A percentile compares a stretch with the other conserved stretches of the same genome.
phyloP scores from a whole-genome alignment of 495 filamentous ascomycete genomes.

The Echria macrotheca region DNA sequence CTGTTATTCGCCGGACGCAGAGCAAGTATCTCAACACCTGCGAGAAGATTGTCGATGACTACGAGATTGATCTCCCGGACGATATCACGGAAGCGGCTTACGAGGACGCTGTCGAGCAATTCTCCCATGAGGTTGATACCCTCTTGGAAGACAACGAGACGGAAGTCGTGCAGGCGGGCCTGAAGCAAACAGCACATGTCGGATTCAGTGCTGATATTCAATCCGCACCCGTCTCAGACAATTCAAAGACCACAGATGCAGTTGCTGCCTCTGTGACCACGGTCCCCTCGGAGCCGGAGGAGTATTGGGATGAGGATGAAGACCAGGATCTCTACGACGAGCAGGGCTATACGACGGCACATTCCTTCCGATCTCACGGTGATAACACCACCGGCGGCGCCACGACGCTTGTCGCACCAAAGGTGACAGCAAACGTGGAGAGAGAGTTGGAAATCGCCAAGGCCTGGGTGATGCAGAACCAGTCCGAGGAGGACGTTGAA shows the following conservation, averaged over 20 bases:
- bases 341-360: conserved; percentile 72
- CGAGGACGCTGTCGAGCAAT: conserved; percentile 39
- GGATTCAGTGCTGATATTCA: conserved; percentile 2
- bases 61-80: conserved; percentile 24
- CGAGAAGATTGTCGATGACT: conserved; percentile 22
- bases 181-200: conserved; percentile 4
- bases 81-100: conserved; percentile 35
- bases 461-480: conserved; percentile 56
- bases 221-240: background rate
- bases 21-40: conserved; percentile 23
- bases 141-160: conserved; percentile 4
- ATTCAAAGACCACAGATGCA: conserved; percentile 10
- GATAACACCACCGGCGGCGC: conserved; percentile 74
- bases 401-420: conserved; percentile 67
- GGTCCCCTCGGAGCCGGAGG: conserved; percentile 53
- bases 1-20: conserved; percentile 26
- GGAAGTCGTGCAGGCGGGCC: conserved; percentile 1
- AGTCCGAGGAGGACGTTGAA: conserved; percentile 55
- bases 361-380: conserved; percentile 64
- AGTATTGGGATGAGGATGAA: conserved; percentile 73
- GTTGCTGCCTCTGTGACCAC: conserved; percentile 15
- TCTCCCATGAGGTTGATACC: conserved; percentile 17
- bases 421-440: conserved; percentile 53
- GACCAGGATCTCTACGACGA: conserved; percentile 76
- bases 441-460: conserved; percentile 67